These are phyloP conservation scores for Colletotrichum endophyticum DNA, from an alignment of 2,329 filamentous ascomycete species.

Conservation along the genomic window DNA sequence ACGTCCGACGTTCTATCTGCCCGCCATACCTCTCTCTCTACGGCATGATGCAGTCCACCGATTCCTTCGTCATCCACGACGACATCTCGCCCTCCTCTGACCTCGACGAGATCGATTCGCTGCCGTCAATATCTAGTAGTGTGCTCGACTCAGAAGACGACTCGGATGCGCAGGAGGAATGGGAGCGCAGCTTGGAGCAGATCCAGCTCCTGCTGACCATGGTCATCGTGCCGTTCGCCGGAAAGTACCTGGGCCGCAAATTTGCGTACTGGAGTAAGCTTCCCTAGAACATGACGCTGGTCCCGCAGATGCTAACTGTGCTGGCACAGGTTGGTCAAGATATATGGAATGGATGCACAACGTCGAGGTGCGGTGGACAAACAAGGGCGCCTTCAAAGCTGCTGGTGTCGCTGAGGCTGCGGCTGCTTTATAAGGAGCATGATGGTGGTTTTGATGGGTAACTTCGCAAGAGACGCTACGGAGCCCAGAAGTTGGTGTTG, in stretches of 20 bases:
- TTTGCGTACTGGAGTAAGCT: constrained; percentile 93
- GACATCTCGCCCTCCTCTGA: constrained; percentile 48
- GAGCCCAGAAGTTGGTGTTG: not conserved
- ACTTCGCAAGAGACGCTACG: not conserved
- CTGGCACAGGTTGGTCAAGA: constrained; percentile 78
- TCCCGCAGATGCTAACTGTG: not conserved
- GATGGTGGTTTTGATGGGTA: not conserved
- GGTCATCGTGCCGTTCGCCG: constrained; percentile 91
- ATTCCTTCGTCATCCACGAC: constrained; percentile 59
- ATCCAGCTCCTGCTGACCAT: constrained; percentile 91
- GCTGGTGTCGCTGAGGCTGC: constrained; percentile 68
- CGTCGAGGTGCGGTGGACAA: constrained; percentile 73
- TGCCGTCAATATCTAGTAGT: constrained; percentile 63
- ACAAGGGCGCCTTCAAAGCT: constrained; percentile 67
- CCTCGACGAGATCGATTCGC: constrained; percentile 65
- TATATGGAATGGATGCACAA: constrained; percentile 95
- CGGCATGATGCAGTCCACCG: constrained; percentile 39
- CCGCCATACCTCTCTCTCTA: constrained; percentile 27
- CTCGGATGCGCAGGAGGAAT: constrained; percentile 91
- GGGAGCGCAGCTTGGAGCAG: constrained; percentile 93
- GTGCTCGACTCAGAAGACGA: constrained; percentile 59
- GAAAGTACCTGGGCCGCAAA: constrained; percentile 93
- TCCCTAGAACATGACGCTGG: not conserved
- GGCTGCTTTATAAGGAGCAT: constrained; percentile 48
- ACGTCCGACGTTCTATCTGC: not conserved